These are phyloP conservation scores for Pythium plurisporium DNA, from an alignment of 352 stramenopile species.

Conservation along the genomic window DNA sequence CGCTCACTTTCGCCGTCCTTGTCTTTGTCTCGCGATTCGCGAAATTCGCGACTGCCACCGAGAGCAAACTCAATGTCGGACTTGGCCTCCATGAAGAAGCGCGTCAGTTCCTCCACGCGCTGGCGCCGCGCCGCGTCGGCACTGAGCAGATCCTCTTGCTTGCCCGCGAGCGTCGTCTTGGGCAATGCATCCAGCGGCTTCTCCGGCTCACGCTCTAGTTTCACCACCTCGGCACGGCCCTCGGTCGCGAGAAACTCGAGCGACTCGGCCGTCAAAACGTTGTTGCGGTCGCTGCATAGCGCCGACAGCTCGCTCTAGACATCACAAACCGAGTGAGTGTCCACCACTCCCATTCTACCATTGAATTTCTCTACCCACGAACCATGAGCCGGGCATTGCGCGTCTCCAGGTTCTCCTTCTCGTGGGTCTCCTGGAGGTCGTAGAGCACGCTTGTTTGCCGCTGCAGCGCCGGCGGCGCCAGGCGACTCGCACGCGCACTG, in stretches of 20 bases:
- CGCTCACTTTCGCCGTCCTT: constrained; percentile 58
- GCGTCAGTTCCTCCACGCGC: constrained; percentile 81
- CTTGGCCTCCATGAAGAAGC: constrained; percentile 89
- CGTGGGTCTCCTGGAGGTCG: constrained; percentile 72
- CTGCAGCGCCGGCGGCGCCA: constrained; percentile 28
- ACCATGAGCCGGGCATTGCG: constrained; percentile 77
- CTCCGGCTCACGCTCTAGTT: constrained; percentile 65
- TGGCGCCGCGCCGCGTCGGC: constrained; percentile 72
- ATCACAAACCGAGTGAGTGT: background rate
- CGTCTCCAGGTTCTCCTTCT: constrained; percentile 64
- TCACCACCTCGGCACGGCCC: constrained; percentile 62
- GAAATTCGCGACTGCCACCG: constrained; percentile 60
- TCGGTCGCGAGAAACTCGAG: constrained; percentile 59
- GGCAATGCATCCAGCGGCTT: constrained; percentile 27
- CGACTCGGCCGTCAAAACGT: constrained; percentile 71
- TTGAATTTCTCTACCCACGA: too few species aligned
- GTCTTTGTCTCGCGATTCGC: constrained; percentile 65
- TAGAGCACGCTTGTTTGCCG: constrained; percentile 76
- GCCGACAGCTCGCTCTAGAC: constrained; percentile 51
- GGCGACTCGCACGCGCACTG: constrained; percentile 17
- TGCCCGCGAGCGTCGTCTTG: constrained; percentile 21
- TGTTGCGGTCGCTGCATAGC: constrained; percentile 69
- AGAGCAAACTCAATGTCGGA: constrained; percentile 87
- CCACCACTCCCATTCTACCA: background rate
- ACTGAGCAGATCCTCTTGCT: constrained; percentile 66